Conservation (phyloP, 2,329 filamentous ascomycete species). For the Coniochaeta sp. region DNA sequence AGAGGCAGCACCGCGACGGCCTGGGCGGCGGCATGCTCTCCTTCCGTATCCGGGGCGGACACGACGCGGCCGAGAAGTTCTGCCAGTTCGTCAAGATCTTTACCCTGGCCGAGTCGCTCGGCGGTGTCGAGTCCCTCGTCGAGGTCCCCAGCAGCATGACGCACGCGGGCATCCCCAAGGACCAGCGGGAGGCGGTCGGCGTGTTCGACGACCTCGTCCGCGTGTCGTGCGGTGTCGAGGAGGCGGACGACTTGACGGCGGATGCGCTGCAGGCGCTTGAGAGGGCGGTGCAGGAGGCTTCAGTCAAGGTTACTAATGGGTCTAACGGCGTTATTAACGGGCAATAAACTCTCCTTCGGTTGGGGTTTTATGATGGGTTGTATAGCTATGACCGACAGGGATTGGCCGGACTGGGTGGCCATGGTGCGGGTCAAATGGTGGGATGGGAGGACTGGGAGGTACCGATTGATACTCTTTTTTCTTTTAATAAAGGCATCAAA, state of each 20-base stretch:
- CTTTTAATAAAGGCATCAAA: background rate
- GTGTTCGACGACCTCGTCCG: constrained; percentile 93
- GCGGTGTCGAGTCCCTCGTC: constrained; percentile 84
- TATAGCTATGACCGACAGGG: too few relatives aligned
- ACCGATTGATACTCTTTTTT: background rate
- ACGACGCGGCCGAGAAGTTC: constrained; percentile 81
- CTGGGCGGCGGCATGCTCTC: constrained; percentile 97
- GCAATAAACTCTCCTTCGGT: constrained; percentile 1
- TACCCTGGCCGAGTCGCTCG: constrained; percentile 81
- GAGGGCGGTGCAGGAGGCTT: constrained; percentile 48
- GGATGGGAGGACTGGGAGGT: background rate
- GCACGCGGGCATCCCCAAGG: constrained; percentile 87
- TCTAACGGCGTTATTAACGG: constrained; percentile 10
- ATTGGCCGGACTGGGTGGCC: too few relatives aligned
- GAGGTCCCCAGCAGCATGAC: constrained; percentile 97
- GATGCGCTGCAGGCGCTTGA: constrained; percentile 79
- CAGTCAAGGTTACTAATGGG: constrained; percentile 12
- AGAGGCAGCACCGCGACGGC: constrained; percentile 87
- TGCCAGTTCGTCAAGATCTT: constrained; percentile 86
- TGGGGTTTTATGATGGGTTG: too few relatives aligned
- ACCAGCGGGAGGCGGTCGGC: constrained; percentile 84
- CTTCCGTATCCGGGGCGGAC: constrained; percentile 86
- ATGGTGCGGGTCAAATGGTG: too few relatives aligned
- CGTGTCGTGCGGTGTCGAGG: constrained; percentile 91
- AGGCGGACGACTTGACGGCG: constrained; percentile 71